Base-by-base conservation (phyloP, 805 yeast genomes). In the Ascoidea rubescens region DNA sequence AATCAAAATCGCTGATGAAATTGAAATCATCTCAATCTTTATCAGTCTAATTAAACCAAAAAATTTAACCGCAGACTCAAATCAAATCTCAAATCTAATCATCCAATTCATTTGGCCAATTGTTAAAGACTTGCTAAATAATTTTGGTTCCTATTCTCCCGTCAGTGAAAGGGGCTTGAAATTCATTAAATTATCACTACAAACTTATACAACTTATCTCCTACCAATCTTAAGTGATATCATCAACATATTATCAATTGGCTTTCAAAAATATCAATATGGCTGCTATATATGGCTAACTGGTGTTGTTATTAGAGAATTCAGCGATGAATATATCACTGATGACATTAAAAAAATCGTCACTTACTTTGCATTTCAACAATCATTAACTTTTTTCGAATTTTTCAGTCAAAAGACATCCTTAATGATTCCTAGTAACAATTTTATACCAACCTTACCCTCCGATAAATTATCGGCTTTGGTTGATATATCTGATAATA, bases 231-330 rank as follows among this genome's bases (percentile, higher is more conserved):
- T 90, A 17, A 76, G 80, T 3, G 72, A 77, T 12, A 75, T 88
- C 45, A 87, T 88, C 1, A 80, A 75, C 52, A 67, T 82, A 49
- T 72, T 89, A 52, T 82, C 78, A 21, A 72, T 73, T 45, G 93
- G 95, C 1, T 90, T 88, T 67, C 73, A 79, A 48, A 67, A 68
- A 31, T 83, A 84, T 21, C 77, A 80, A 43, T 78, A 70, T 60
- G 97, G 96, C 4, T 87, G 96, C 63, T 89, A 84, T 62, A 68
- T 90, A 52, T 90, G 95, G 93, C 91, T 87, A 12, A 82, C 95
- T 2, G 97, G 96, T 6, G 73, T 84, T 7, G 69, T 89, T 31
- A 79, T 86, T 51, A 78, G 86, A 53, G 91, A 87, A 55, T 90
- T 74, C 65, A 72, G 74, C 57, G 83, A 80, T 57, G 79, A 74